These are phyloP conservation scores for Pichia cabralensis DNA, from an alignment of 805 yeast genomes.

Conservation along the genomic window DNA sequence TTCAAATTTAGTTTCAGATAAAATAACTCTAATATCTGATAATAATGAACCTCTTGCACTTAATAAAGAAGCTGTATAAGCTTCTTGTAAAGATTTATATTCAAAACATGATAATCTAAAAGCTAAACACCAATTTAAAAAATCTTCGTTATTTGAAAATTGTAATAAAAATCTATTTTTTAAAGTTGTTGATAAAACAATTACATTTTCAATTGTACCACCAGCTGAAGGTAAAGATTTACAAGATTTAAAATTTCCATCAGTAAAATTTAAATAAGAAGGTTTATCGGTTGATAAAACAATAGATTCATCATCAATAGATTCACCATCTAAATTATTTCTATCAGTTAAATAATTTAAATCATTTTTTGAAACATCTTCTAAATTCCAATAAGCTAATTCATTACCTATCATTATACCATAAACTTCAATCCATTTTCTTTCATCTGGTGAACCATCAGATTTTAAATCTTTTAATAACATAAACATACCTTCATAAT, in stretches of 20 bases:
- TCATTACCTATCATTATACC: constrained; percentile 89
- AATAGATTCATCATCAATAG: constrained; percentile 29
- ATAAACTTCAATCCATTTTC: constrained; percentile 88
- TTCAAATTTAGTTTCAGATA: constrained; percentile 65
- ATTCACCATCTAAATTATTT: constrained; percentile 45
- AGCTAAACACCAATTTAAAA: constrained; percentile 73
- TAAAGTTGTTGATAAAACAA: constrained; percentile 86
- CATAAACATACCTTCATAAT: constrained; percentile 69
- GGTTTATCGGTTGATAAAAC: constrained; percentile 34
- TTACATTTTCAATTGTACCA: constrained; percentile 63
- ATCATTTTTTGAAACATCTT: no score
- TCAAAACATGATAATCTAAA: constrained; percentile 75
- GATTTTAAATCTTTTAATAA: constrained; percentile 62
- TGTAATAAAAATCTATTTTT: constrained; percentile 82
- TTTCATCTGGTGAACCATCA: constrained; percentile 77
- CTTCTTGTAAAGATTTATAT: constrained; percentile 78
- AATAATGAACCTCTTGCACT: constrained; percentile 85
- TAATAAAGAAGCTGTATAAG: constrained; percentile 89
- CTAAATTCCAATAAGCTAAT: constrained; percentile 87
- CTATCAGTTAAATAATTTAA: no score
- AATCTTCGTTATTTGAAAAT: constrained; percentile 53
- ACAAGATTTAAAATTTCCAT: constrained; percentile 74
- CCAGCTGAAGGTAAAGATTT: constrained; percentile 51
- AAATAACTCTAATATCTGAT: constrained; percentile 75
- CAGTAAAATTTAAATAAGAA: constrained; percentile 81